These are phyloP conservation scores for Erigeron canadensis DNA, from an alignment of 129 eudicot genomes.

Conservation along the genomic window DNA sequence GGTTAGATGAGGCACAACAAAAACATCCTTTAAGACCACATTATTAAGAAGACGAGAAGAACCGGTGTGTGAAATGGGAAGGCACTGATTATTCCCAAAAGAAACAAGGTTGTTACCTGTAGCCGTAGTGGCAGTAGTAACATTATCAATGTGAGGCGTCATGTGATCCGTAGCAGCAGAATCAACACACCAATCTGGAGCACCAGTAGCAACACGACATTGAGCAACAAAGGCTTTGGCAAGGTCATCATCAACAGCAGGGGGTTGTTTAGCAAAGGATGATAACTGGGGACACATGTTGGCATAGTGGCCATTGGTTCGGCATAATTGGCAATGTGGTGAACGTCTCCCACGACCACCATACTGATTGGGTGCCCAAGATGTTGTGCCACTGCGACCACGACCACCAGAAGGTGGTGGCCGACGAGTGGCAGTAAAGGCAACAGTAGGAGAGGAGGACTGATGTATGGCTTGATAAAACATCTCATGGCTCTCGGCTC, in stretches of 20 bases:
- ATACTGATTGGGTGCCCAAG: not conserved
- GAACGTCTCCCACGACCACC: not conserved
- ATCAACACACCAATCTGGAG: slow-evolving; percentile 1
- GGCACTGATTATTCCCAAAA: not conserved
- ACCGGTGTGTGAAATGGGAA: not conserved
- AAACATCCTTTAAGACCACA: not conserved
- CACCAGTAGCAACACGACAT: not conserved
- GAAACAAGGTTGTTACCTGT: not conserved
- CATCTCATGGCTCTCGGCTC: slow-evolving; percentile 1
- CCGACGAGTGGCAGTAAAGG: not conserved
- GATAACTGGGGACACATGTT: not conserved
- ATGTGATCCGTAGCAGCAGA: slow-evolving; percentile 2
- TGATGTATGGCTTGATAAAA: not conserved
- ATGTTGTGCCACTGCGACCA: not conserved
- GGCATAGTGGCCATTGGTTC: not conserved
- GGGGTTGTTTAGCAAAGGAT: not conserved
- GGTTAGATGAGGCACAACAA: slow-evolving; percentile 1
- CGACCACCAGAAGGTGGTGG: not conserved
- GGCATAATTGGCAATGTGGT: not conserved
- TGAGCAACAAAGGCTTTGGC: not conserved
- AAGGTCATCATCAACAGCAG: not conserved
- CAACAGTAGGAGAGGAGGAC: slow-evolving; percentile 4
- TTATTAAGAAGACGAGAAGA: not conserved
- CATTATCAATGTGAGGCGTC: not conserved
- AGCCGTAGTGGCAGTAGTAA: not conserved